Conservation (phyloP, 2,329 filamentous ascomycete species). For the Nemania sp. region DNA sequence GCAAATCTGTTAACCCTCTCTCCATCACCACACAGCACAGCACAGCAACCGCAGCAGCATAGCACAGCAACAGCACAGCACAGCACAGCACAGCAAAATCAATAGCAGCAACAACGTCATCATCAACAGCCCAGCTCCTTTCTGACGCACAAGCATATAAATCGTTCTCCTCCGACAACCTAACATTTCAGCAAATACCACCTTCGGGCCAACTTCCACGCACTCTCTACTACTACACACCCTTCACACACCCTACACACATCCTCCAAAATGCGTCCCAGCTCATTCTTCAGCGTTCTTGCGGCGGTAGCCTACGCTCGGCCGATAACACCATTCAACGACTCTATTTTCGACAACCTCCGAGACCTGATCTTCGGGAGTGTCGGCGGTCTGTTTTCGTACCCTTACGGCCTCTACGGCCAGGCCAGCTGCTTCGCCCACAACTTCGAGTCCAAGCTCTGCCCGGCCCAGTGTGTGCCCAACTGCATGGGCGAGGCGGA, state of each 20-base stretch:
- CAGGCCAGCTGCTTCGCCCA: neutral
- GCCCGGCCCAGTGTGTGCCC: slow-evolving; percentile 23
- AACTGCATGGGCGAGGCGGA: slow-evolving; percentile 17
- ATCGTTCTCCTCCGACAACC: neutral
- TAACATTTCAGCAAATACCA: neutral
- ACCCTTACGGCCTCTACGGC: neutral
- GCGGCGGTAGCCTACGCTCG: slow-evolving; percentile 23
- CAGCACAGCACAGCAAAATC: neutral
- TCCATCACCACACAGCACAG: neutral
- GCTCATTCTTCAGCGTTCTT: slow-evolving; percentile 26
- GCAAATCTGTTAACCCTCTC: neutral
- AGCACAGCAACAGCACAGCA: neutral
- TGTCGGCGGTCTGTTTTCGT: slow-evolving; percentile 24
- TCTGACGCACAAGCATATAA: neutral
- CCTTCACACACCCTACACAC: slow-evolving; percentile 8
- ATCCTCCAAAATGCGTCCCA: slow-evolving; percentile 31
- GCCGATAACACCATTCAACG: slow-evolving; percentile 19
- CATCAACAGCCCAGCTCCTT: neutral
- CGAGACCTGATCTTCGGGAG: slow-evolving; percentile 19
- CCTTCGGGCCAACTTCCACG: neutral
- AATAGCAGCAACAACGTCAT: neutral
- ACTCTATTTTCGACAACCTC: slow-evolving; percentile 15
- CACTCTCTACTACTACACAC: slow-evolving; percentile 4
- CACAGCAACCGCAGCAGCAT: slow-evolving; percentile 4
- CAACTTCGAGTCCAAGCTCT: slow-evolving; percentile 18